Evolutionary conservation across 1,284 basidiomycete genomes (phyloP).

Genomic region (Farysia itapuensis): DNA sequence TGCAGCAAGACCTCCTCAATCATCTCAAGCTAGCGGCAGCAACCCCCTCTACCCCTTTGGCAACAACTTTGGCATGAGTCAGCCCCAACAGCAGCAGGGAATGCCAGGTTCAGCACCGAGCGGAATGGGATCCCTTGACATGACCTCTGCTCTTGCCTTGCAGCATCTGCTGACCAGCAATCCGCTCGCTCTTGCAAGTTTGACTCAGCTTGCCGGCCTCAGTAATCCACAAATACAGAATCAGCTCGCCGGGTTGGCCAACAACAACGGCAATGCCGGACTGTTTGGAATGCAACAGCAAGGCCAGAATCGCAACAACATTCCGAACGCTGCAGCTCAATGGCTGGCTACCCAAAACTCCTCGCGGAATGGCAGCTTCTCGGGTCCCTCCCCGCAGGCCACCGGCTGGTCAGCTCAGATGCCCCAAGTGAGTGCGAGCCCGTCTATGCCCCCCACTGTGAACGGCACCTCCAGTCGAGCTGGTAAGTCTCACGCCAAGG

Average conservation of each 20-base stretch:
- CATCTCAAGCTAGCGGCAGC: conserved; percentile 13
- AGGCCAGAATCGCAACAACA: conserved; percentile 9
- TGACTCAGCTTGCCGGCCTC: conserved; percentile 35
- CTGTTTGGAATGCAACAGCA: conserved; percentile 10
- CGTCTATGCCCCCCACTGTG: conserved; percentile 1
- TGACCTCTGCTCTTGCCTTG: conserved; percentile 55
- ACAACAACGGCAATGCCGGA: conserved; percentile 9
- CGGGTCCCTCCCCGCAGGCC: conserved; percentile 16
- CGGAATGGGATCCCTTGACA: conserved; percentile 34
- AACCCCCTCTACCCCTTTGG: conserved; percentile 17
- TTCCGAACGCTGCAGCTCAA: conserved; percentile 3
- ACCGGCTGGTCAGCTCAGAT: conserved; percentile 7
- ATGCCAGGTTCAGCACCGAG: conserved; percentile 9
- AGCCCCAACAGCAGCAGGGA: conserved; percentile 8
- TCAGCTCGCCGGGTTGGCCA: conserved; percentile 33
- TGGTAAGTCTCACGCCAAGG: not conserved
- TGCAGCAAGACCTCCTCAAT: conserved; percentile 12
- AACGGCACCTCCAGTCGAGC: not conserved
- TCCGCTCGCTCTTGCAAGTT: conserved; percentile 43
- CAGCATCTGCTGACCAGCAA: conserved; percentile 55
- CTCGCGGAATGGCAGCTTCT: conserved; percentile 13
- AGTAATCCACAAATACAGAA: conserved; percentile 40
- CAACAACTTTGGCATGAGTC: conserved; percentile 10
- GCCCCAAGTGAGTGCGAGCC: not conserved
- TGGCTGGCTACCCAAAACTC: conserved; percentile 17